These are phyloP conservation scores for Acanthochlamys bracteata DNA, from an alignment of 106 monocot species.

Conservation along the genomic window DNA sequence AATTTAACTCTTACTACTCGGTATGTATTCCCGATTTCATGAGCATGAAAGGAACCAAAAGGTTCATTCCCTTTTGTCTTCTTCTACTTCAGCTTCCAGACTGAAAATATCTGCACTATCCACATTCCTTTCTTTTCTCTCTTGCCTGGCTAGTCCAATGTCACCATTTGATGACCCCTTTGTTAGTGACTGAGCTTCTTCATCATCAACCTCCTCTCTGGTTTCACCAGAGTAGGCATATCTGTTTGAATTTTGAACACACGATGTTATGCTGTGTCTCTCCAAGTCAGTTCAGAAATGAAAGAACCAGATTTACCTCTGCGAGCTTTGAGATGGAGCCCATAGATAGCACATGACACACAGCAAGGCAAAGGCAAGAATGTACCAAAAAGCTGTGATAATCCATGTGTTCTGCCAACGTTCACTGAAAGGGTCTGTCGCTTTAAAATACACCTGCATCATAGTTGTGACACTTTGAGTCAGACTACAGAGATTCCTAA, in stretches of 20 bases:
- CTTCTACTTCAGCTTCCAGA: slow-evolving; percentile 52
- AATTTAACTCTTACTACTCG: no score
- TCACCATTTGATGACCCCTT: slow-evolving; percentile 42
- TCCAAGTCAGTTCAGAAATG: not conserved
- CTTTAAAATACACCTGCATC: slow-evolving; percentile 21
- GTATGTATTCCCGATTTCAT: no score
- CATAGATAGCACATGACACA: slow-evolving; percentile 83
- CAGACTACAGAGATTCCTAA: no score
- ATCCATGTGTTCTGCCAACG: slow-evolving; percentile 91
- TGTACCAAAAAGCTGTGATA: slow-evolving; percentile 91
- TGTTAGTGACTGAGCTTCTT: slow-evolving; percentile 71
- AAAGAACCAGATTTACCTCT: slow-evolving; percentile 32
- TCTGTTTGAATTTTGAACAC: slow-evolving; percentile 25
- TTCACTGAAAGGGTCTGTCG: slow-evolving; percentile 89
- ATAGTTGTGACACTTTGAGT: no score
- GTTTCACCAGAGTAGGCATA: slow-evolving; percentile 88
- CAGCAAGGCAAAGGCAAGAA: slow-evolving; percentile 59
- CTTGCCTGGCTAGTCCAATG: slow-evolving; percentile 51
- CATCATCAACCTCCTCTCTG: slow-evolving; percentile 61
- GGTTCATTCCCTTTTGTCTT: slow-evolving; percentile 88
- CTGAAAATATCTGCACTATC: slow-evolving; percentile 25
- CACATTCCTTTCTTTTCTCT: slow-evolving; percentile 43
- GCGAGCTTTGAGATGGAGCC: slow-evolving; percentile 93
- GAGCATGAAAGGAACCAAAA: no score
- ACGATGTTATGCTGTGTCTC: not conserved